These are phyloP conservation scores for Ganoderma lucidum DNA, from an alignment of 1,284 basidiomycete genomes.

Conservation along the genomic window DNA sequence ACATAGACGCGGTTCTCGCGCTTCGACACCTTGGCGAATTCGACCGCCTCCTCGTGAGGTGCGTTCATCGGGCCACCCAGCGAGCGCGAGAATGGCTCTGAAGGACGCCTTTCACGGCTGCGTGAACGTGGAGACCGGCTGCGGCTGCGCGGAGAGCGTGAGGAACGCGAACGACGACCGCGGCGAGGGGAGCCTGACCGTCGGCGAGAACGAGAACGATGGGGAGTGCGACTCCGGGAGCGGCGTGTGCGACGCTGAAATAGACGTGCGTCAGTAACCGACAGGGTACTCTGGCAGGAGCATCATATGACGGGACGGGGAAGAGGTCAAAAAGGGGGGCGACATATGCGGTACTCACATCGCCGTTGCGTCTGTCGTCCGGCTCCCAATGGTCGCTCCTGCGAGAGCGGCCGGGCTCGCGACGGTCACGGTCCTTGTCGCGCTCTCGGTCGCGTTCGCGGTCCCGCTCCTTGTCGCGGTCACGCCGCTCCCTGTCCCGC, in stretches of 20 bases:
- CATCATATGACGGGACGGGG: slow-evolving; percentile 3
- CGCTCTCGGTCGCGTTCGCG: slow-evolving; percentile 42
- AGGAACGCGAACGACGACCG: slow-evolving; percentile 67
- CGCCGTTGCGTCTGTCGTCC: slow-evolving; percentile 68
- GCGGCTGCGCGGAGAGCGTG: slow-evolving; percentile 52
- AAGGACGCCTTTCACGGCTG: slow-evolving; percentile 64
- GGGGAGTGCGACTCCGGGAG: slow-evolving; percentile 61
- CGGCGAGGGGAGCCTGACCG: slow-evolving; percentile 47
- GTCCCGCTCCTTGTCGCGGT: slow-evolving; percentile 36
- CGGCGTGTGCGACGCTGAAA: slow-evolving; percentile 52
- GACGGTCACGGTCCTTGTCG: slow-evolving; percentile 47
- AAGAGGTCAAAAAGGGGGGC: background rate
- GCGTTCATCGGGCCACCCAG: slow-evolving; percentile 93
- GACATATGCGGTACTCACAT: slow-evolving; percentile 52
- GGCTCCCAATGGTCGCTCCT: slow-evolving; percentile 82
- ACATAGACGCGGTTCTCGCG: slow-evolving; percentile 98
- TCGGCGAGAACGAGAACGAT: slow-evolving; percentile 45
- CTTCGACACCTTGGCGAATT: slow-evolving; percentile 93
- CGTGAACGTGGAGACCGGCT: slow-evolving; percentile 69
- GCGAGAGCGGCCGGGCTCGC: slow-evolving; percentile 61
- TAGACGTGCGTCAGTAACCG: slow-evolving; percentile 23
- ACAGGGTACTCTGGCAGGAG: slow-evolving; percentile 23
- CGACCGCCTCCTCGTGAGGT: slow-evolving; percentile 86
- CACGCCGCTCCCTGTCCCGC: slow-evolving; percentile 28
- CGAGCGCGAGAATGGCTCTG: slow-evolving; percentile 77